Evolutionary conservation across 2,329 filamentous ascomycete species (phyloP), one percentile per base, ranked within the genome.

Genomic region (Blastomyces parvus): DNA sequence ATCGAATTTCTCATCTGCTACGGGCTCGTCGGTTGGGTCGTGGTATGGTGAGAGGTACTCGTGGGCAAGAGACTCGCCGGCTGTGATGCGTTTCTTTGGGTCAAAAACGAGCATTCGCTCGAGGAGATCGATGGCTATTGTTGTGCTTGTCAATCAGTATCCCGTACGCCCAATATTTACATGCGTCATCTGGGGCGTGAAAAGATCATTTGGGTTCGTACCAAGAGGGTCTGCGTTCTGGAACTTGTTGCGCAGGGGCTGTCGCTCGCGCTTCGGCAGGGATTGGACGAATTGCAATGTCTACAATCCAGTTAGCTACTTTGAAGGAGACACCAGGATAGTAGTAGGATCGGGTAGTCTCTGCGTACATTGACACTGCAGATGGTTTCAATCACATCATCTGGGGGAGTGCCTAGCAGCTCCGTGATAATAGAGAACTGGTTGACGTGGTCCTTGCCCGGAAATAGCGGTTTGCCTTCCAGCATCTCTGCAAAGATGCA

Each of bases 351-450:
- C 22, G 9, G 9, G 8, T 36, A 6, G 55, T 36, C n/a, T 57
- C 19, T 3, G 72, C 88, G 80, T 76, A 93, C 90, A 75, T 99
- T 99, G 79, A 97, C 94, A 75, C 93, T 97, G 70, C 93, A 96
- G 75, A 99, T 99, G 52, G 91, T 96, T 80, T 96, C 89, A 75
- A 99, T 97, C 72, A 99, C 94, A 83, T 99, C 94, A 76, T 97
- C 92, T 44, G 94, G 94, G 13, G 94, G 94, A 42, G 94, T 97
- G 57, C 94, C 94, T 53, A 99, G 84, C 48, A 99, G 84, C 77
- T 99, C 94, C 25, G 94, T 99, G 76, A 99, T 99, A 81, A 99
- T 99, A 69, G 92, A 97, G 78, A 99, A 99, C 77, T 99, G 94
- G 80, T 99, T 96, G 78, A 99, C 94, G 74, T 99, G 94, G 74